Percentiles rank a stretch among this genome's conserved stretches.
Conservation (phyloP, 371 early-diverging fungal species). For the Saksenaea vasiformis region DNA sequence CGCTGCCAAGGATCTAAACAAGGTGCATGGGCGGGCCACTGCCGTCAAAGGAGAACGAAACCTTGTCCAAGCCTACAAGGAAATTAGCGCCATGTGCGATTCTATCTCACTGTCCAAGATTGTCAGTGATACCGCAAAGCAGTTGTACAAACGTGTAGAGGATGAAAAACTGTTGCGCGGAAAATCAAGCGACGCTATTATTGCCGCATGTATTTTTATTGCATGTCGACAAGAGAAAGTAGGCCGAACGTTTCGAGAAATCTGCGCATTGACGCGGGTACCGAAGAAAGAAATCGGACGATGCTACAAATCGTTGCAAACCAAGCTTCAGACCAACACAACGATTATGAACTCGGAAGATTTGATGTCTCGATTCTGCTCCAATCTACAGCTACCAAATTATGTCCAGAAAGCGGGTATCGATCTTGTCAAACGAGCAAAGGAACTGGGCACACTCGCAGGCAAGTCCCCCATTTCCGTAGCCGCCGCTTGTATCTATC, state of each 20-base stretch:
- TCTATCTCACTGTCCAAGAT: conserved; percentile 84
- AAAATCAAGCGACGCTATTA: conserved; percentile 89
- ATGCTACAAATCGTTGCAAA: conserved; percentile 78
- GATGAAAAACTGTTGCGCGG: conserved; percentile 90
- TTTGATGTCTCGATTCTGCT: conserved; percentile 88
- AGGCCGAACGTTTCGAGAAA: conserved; percentile 97
- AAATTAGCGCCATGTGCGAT: conserved; percentile 93
- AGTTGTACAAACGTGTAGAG: conserved; percentile 88
- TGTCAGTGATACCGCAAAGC: conserved; percentile 94
- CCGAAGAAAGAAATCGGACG: conserved; percentile 91
- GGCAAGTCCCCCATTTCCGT: conserved; percentile 92
- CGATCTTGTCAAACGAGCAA: conserved; percentile 73
- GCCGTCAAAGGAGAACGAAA: conserved; percentile 79
- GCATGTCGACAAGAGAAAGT: conserved; percentile 95
- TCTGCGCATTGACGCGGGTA: conserved; percentile 93
- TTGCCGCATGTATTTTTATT: conserved; percentile 97
- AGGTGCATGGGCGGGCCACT: conserved; percentile 74
- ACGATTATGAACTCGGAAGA: conserved; percentile 76
- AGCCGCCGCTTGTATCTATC: conserved; percentile 90
- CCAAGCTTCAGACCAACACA: conserved; percentile 65
- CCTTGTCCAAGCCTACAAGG: conserved; percentile 89
- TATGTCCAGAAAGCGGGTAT: conserved; percentile 75
- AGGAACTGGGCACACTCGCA: conserved; percentile 79
- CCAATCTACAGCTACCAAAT: conserved; percentile 72
- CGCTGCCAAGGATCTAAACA: conserved; percentile 70